phyloP scores from a whole-genome alignment of 257 asterid genomes.

The Leonotis leonurus region DNA sequence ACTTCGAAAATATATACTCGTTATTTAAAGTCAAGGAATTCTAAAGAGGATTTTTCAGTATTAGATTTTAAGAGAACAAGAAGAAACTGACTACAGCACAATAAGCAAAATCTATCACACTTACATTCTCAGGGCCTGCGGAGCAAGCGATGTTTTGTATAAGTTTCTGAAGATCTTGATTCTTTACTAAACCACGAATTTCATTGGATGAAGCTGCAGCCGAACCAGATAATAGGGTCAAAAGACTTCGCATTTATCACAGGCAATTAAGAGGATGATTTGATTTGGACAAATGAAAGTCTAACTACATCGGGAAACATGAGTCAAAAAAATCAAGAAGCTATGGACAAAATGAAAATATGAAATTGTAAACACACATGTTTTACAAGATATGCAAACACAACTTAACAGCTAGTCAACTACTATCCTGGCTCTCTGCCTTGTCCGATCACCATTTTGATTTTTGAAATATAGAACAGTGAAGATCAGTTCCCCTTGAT shows the following conservation, averaged over 20 bases:
- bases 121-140: constrained; percentile 47
- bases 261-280: no score
- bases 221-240: background rate
- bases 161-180: constrained; percentile 51
- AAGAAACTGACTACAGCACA: background rate
- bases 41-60: background rate
- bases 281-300: no score
- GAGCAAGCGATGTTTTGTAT: constrained; percentile 42
- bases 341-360: background rate
- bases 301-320: background rate
- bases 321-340: background rate
- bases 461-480: no score
- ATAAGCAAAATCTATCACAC: constrained; percentile 6
- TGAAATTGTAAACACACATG: background rate
- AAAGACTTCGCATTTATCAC: no score
- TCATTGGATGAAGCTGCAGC: constrained; percentile 57
- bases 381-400: no score
- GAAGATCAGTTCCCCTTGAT: no score
- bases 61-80: background rate
- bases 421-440: background rate
- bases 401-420: background rate
- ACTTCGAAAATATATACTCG: background rate
- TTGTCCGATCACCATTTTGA: no score
- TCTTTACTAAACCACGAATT: constrained; percentile 46
- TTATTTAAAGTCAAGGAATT: background rate